Percentiles rank a stretch among this genome's conserved stretches.
phyloP scores from a whole-genome alignment of 2,329 filamentous ascomycete species.

The Parastagonospora avenae region DNA sequence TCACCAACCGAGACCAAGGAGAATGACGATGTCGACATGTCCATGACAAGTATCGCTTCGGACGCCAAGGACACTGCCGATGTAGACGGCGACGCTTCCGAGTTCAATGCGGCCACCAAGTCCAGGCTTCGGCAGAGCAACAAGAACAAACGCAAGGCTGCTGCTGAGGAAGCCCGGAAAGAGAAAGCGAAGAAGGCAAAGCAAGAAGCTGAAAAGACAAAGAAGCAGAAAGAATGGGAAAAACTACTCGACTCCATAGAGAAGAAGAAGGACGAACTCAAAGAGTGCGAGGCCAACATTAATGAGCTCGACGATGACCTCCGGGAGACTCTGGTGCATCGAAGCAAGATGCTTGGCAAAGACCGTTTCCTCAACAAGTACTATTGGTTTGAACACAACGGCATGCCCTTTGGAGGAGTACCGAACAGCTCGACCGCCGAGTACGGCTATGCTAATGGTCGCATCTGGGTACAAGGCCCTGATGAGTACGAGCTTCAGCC shows the following conservation, averaged over 20 bases:
- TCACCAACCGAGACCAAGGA: conserved; percentile 58
- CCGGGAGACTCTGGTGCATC: conserved; percentile 89
- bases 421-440: conserved; percentile 85
- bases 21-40: conserved; percentile 65
- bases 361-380: conserved; percentile 98
- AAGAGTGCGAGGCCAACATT: conserved; percentile 84
- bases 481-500: conserved; percentile 77
- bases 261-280: conserved; percentile 80
- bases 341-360: conserved; percentile 86
- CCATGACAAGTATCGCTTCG: conserved; percentile 58
- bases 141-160: conserved; percentile 77
- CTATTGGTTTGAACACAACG: conserved; percentile 99
- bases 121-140: conserved; percentile 61
- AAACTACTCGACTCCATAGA: conserved; percentile 88
- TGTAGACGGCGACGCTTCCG: conserved; percentile 69
- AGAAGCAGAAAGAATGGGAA: conserved; percentile 84
- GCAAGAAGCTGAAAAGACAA: conserved; percentile 64
- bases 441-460: conserved; percentile 90
- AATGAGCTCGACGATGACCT: conserved; percentile 86
- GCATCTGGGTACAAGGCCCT: conserved; percentile 95
- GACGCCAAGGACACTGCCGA: conserved; percentile 68
- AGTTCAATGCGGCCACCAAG: conserved; percentile 61
- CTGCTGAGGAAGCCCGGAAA: conserved; percentile 63
- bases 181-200: conserved; percentile 70
- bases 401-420: conserved; percentile 92